Conservation (phyloP, 2,329 filamentous ascomycete genomes). For the Clonostachys sp. region DNA sequence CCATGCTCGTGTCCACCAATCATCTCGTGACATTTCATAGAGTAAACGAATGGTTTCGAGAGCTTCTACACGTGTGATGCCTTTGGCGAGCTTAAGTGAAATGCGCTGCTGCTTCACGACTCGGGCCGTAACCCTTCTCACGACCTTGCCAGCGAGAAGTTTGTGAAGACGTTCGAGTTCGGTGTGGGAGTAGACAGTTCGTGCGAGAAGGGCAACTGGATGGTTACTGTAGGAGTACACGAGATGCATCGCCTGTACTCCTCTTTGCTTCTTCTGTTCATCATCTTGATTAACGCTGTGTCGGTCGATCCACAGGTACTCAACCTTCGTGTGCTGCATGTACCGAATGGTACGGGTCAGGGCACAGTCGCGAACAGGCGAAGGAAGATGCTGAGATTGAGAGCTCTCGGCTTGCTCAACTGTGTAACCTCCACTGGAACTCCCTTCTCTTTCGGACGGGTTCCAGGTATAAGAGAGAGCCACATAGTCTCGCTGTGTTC, state of each 20-base stretch:
- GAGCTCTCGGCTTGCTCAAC: too few relatives aligned
- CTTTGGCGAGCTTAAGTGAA: background rate
- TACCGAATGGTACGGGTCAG: constrained; percentile 13
- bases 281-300: constrained; percentile 15
- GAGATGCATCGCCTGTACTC: constrained; percentile 21
- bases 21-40: constrained; percentile 4
- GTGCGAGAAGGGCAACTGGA: constrained; percentile 18
- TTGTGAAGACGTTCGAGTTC: background rate
- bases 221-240: constrained; percentile 20
- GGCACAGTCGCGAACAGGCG: constrained; percentile 2
- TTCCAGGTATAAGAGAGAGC: constrained; percentile 15
- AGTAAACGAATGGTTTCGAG: too few relatives aligned
- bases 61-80: background rate
- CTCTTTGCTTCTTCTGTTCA: constrained; percentile 15
- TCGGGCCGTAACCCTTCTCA: background rate
- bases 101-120: too few relatives aligned
- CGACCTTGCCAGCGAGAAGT: background rate
- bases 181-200: constrained; percentile 2
- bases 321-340: constrained; percentile 10
- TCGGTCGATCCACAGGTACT: constrained; percentile 19
- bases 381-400: constrained; percentile 1
- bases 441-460: constrained; percentile 3
- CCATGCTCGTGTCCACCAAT: constrained; percentile 23
- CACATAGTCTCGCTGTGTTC: constrained; percentile 5
- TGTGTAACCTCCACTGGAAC: too few relatives aligned